Base-by-base conservation (phyloP, 2,329 filamentous ascomycete genomes). In the Beauveria sp. region DNA sequence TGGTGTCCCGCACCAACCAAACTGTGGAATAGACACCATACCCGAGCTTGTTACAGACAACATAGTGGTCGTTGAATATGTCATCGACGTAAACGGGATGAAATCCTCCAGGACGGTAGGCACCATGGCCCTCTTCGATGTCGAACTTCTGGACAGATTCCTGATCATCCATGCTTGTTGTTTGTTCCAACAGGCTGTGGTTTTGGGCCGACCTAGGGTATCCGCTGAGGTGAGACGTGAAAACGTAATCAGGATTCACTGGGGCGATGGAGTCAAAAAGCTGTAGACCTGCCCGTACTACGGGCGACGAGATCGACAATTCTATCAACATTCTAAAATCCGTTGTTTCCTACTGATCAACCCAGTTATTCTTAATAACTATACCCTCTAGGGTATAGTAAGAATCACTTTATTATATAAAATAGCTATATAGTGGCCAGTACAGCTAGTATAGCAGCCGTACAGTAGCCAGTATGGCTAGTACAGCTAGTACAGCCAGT, bases 21-120 rank as follows among this genome's bases (percentile, higher is more conserved):
- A 66, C 65, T 18, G 68, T 68, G 16, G 65, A 65, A 44, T 62
- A 67, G 9, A 48, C 56, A 7, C 68, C 66, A 28, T 66, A 65
- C 3, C 65, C 64, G 3, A 70, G 62, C 61, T 70, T 69, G 14
- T 63, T 64, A 3, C 66, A 30, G 22, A 68, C 51, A 53, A 50
- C 28, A 34, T 69, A 69, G 18, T 24, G 54, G 43, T 5, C 6
- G 7, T 47, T 37, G 18, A 56, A 56, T 9, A 47, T 37, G 43
- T 56, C 54, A 47, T 47, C 4, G 18, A 56, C 4, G 18, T 56
- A 40, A 37, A 56, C 54, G 5, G 54, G 54, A 24, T 56, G 54
- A 24, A 47, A 56, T 2, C 43, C 43, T 10, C 28, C 14, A 9
- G 26, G 3, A 6, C 5, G 41, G 28, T 56, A 56, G 30, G 54